Percentiles rank a stretch among this genome's conserved stretches.
Conservation (phyloP, 345 rosid genomes). For the Geranium rotundifolium region DNA sequence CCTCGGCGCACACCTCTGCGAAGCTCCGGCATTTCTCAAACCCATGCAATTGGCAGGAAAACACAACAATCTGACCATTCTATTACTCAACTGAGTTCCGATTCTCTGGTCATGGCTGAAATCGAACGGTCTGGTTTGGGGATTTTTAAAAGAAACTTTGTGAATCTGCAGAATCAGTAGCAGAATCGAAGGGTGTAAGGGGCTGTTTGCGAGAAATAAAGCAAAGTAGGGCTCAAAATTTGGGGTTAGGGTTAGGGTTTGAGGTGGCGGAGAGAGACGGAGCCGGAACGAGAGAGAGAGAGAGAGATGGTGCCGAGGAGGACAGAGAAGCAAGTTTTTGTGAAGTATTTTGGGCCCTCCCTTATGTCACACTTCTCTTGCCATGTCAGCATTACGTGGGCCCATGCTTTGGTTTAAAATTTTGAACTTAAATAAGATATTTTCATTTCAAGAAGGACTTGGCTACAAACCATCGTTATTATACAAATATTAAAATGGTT, state of each 20-base stretch:
- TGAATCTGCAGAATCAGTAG: neutral
- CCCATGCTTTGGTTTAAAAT: neutral
- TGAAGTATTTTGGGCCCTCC: neutral
- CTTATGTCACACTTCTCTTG: neutral
- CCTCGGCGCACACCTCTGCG: constrained; percentile 75
- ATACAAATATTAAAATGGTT: too few relatives aligned
- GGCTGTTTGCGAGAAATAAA: neutral
- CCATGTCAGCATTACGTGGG: neutral
- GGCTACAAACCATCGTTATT: too few relatives aligned
- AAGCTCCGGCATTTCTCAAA: constrained; percentile 59
- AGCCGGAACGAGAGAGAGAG: neutral
- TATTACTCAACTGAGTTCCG: constrained; percentile 9
- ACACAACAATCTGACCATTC: constrained; percentile 34
- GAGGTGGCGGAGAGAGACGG: neutral
- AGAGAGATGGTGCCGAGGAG: neutral
- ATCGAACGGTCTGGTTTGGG: neutral
- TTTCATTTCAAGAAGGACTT: too few relatives aligned
- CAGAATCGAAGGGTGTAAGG: neutral
- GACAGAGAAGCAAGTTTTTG: neutral
- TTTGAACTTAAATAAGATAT: too few relatives aligned
- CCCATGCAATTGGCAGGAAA: constrained; percentile 58
- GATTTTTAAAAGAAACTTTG: neutral
- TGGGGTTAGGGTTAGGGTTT: neutral
- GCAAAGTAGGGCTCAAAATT: neutral
- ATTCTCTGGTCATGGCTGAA: neutral